phyloP scores from a whole-genome alignment of 306 rosid genomes.

The Alnus glutinosa region DNA sequence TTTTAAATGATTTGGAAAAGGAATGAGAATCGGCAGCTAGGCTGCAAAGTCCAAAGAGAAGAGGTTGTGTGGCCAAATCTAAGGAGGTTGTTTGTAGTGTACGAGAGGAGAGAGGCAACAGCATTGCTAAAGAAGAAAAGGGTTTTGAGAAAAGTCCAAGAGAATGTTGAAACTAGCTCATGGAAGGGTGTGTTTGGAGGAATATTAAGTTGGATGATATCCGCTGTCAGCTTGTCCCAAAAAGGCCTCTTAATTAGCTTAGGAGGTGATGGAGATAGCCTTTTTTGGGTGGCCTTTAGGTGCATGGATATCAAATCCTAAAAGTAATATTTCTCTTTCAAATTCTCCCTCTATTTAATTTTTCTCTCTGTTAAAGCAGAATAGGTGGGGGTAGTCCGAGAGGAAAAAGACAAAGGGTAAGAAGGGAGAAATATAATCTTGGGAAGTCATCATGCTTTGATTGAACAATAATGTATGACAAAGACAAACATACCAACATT shows the following conservation, averaged over 20 bases:
- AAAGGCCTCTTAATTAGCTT: conserved; percentile 30
- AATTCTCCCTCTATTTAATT: conserved; percentile 22
- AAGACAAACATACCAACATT: conserved; percentile 74
- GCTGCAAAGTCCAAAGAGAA: conserved; percentile 71
- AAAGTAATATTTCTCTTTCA: conserved; percentile 3
- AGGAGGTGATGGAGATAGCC: conserved; percentile 35
- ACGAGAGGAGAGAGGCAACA: conserved; percentile 46
- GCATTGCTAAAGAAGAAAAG: conserved; percentile 48
- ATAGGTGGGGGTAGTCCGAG: conserved; percentile 44
- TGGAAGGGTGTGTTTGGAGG: conserved; percentile 91
- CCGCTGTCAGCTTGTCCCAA: conserved; percentile 53
- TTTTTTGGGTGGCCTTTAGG: conserved; percentile 36
- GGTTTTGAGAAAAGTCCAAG: conserved; percentile 55
- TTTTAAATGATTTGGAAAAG: conserved; percentile 36
- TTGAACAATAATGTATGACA: conserved; percentile 68
- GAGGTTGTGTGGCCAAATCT: conserved; percentile 67
- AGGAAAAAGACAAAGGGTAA: conserved; percentile 46
- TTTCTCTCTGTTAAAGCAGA: conserved; percentile 48
- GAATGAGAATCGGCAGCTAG: conserved; percentile 67
- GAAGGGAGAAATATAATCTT: conserved; percentile 45
- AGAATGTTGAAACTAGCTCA: conserved; percentile 75
- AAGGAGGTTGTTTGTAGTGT: conserved; percentile 34
- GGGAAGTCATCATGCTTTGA: conserved; percentile 51
- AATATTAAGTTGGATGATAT: conserved; percentile 63
- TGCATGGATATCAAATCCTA: conserved; percentile 13